Conservation (phyloP, 164 flowering plant genomes). For the Magnolia officinalis region DNA sequence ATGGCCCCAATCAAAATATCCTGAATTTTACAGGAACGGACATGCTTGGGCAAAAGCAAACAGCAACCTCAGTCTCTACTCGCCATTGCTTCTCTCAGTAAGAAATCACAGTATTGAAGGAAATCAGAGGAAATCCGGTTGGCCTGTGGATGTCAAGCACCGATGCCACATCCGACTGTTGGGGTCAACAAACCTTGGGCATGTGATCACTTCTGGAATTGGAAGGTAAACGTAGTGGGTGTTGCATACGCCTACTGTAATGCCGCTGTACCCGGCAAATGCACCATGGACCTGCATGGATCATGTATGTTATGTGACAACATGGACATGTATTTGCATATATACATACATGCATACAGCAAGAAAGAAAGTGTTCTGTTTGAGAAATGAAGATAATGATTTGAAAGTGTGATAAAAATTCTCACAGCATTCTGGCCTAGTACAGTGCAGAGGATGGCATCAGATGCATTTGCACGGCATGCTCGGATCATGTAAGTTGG, state of each 20-base stretch:
- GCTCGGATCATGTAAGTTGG: conserved; percentile 54
- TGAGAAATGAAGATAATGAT: background rate
- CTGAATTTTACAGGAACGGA: too few relatives aligned
- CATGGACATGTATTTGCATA: background rate
- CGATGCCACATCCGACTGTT: conserved; percentile 59
- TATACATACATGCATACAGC: background rate
- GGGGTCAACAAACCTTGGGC: conserved; percentile 41
- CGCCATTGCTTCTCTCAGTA: background rate
- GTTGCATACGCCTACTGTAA: conserved; percentile 51
- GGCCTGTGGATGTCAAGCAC: conserved; percentile 50
- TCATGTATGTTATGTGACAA: background rate
- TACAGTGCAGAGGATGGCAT: conserved; percentile 51
- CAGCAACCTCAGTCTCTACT: background rate
- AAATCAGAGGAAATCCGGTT: conserved; percentile 40
- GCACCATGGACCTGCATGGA: conserved; percentile 50
- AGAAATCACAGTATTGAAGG: background rate
- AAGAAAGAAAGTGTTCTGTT: background rate
- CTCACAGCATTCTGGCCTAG: conserved; percentile 56
- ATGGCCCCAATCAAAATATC: background rate
- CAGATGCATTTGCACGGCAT: conserved; percentile 50
- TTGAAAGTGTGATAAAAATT: background rate
- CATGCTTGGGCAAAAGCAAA: background rate
- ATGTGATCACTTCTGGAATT: conserved; percentile 42
- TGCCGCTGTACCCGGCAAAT: conserved; percentile 48
- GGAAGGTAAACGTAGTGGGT: conserved; percentile 50